Evolutionary conservation across 176 grass and related monocot species (phyloP).

Genomic region (Hyparrhenia diplandra): DNA sequence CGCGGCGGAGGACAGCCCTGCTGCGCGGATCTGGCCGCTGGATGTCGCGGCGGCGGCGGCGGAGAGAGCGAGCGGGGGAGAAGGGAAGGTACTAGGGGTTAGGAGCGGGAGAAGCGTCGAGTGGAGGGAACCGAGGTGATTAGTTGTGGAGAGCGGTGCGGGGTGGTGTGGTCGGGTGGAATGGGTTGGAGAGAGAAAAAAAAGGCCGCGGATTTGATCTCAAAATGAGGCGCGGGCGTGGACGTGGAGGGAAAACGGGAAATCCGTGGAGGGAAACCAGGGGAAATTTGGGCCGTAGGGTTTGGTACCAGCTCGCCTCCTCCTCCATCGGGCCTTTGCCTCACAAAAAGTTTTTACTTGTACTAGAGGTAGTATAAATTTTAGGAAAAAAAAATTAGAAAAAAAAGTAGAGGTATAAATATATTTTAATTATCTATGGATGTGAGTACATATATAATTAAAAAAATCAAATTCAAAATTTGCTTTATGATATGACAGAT

Average conservation of each 20-base stretch:
- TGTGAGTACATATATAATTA: too few species aligned
- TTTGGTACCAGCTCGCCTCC: too few species aligned
- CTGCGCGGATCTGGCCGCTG: background rate
- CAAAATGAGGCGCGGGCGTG: conserved; percentile 4
- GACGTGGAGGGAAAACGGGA: conserved; percentile 47
- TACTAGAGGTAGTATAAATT: too few species aligned
- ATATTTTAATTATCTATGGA: too few species aligned
- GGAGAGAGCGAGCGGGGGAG: background rate
- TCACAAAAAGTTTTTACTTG: too few species aligned
- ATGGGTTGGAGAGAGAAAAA: too few species aligned
- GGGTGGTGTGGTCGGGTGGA: too few species aligned
- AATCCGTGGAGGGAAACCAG: conserved; percentile 35
- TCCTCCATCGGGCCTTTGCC: too few species aligned
- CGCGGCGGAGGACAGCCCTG: conserved; percentile 4
- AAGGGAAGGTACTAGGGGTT: conserved; percentile 9
- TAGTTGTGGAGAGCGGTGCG: background rate
- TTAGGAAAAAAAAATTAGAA: too few species aligned
- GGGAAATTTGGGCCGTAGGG: background rate
- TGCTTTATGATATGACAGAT: too few species aligned
- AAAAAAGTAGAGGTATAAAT: too few species aligned
- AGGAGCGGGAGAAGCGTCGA: conserved; percentile 34
- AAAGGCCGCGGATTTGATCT: background rate
- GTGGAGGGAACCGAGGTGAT: conserved; percentile 15
- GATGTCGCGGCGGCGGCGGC: background rate
- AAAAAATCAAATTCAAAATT: too few species aligned